Evolutionary conservation across 768 basidiomycete genomes (phyloP).

Genomic region (Termitomyces sp.): DNA sequence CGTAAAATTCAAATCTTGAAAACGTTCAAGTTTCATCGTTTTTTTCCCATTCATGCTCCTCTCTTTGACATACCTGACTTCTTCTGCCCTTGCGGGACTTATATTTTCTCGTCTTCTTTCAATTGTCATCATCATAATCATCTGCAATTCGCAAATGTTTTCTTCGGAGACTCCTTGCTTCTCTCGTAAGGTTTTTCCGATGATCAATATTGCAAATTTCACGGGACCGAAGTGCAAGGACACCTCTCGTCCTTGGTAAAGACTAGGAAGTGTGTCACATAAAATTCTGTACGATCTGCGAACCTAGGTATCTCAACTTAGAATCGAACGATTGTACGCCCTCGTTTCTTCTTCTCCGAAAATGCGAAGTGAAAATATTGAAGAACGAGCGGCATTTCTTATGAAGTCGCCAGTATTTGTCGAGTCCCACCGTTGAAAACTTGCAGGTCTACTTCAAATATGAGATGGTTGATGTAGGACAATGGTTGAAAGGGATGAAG

Average conservation of each 20-base stretch:
- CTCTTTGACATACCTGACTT: no score
- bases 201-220: constrained; percentile 35
- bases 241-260: constrained; percentile 61
- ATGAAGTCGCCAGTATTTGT: constrained; percentile 69
- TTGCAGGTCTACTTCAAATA: constrained; percentile 18
- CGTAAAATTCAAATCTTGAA: no score
- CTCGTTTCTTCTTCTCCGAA: neutral
- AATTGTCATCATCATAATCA: constrained; percentile 44
- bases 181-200: constrained; percentile 54
- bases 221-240: constrained; percentile 41
- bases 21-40: no score
- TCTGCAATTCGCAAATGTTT: constrained; percentile 58
- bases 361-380: constrained; percentile 45
- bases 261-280: constrained; percentile 16
- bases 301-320: constrained; percentile 61
- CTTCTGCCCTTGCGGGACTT: neutral
- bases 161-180: constrained; percentile 43
- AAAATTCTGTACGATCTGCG: constrained; percentile 59
- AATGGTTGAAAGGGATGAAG: constrained; percentile 70
- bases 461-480: constrained; percentile 58
- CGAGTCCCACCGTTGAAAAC: no score
- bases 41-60: no score
- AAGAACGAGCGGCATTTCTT: constrained; percentile 52
- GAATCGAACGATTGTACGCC: constrained; percentile 26
- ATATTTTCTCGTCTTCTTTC: constrained; percentile 7